These are phyloP conservation scores for Agrocybe pediades DNA, from an alignment of 768 basidiomycete genomes.

Conservation along the genomic window DNA sequence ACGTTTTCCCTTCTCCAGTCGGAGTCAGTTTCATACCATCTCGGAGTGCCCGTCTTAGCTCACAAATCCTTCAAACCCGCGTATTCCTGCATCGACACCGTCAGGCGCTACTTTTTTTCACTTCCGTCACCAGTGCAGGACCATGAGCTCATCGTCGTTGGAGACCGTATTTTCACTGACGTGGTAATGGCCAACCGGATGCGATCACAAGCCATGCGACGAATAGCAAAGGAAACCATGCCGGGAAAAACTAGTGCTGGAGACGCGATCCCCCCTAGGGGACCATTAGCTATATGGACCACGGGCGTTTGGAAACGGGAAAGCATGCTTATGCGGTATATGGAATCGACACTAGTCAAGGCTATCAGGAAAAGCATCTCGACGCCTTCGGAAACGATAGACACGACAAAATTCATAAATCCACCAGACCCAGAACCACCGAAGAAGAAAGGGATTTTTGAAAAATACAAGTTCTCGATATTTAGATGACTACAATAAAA, in stretches of 20 bases:
- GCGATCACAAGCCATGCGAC: conserved; percentile 22
- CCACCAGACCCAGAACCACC: not conserved
- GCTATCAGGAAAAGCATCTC: conserved; percentile 45
- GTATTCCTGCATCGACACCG: conserved; percentile 69
- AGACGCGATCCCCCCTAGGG: conserved; percentile 22
- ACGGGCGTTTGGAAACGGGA: conserved; percentile 71
- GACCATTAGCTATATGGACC: conserved; percentile 73
- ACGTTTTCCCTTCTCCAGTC: conserved; percentile 49
- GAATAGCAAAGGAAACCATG: conserved; percentile 2
- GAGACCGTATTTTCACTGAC: conserved; percentile 93
- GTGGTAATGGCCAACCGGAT: conserved; percentile 84
- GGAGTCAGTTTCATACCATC: conserved; percentile 79
- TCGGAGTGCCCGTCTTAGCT: conserved; percentile 79
- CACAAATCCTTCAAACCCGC: conserved; percentile 82
- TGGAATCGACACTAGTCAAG: conserved; percentile 53
- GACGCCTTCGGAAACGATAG: conserved; percentile 21
- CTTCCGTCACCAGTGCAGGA: conserved; percentile 55
- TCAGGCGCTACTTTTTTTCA: conserved; percentile 75
- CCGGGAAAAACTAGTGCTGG: conserved; percentile 23
- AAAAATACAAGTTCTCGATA: conserved; percentile 1
- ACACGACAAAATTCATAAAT: conserved; percentile 32
- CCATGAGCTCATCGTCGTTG: conserved; percentile 77
- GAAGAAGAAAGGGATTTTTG: not conserved
- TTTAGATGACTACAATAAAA: not conserved
- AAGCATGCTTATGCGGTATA: conserved; percentile 58